These are phyloP conservation scores for Solanum habrochaites DNA, from an alignment of 257 asterid genomes.

Conservation along the genomic window DNA sequence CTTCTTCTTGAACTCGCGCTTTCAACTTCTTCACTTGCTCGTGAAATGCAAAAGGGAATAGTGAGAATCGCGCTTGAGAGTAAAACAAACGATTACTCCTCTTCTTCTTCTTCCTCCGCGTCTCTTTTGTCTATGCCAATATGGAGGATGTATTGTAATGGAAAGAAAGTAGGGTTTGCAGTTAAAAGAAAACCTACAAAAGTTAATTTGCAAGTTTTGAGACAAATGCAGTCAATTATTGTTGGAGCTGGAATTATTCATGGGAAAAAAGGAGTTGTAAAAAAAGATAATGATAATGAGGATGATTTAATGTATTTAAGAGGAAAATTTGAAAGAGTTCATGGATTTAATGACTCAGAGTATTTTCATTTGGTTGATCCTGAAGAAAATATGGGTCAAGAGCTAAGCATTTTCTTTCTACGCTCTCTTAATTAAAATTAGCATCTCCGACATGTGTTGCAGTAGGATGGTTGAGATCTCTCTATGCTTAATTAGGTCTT, in stretches of 20 bases:
- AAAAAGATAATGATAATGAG: not conserved
- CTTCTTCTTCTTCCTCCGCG: not conserved
- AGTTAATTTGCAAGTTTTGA: conserved; percentile 24
- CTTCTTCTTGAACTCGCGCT: conserved; percentile 50
- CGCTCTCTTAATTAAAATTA: conserved; percentile 6
- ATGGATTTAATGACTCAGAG: conserved; percentile 34
- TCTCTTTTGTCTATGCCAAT: conserved; percentile 30
- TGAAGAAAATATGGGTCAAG: conserved; percentile 41
- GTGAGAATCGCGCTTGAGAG: conserved; percentile 37
- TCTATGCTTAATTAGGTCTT: not conserved
- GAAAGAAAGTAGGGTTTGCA: conserved; percentile 42
- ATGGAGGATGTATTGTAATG: conserved; percentile 51
- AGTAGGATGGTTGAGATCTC: not conserved
- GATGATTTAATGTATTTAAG: conserved; percentile 41
- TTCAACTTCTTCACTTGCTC: conserved; percentile 39
- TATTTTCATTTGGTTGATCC: conserved; percentile 56
- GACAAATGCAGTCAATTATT: conserved; percentile 20
- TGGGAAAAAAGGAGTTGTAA: not conserved
- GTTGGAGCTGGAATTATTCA: conserved; percentile 38
- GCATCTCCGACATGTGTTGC: not conserved
- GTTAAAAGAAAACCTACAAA: conserved; percentile 18
- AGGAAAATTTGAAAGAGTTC: conserved; percentile 40
- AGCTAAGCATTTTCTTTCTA: conserved; percentile 42
- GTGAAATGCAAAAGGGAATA: conserved; percentile 47
- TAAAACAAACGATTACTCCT: not conserved